A percentile compares a stretch with the other conserved stretches of the same genome.
These are phyloP conservation scores for Dendrocalamus latiflorus DNA, from an alignment of 202 grass and related monocot genomes.

Conservation along the genomic window DNA sequence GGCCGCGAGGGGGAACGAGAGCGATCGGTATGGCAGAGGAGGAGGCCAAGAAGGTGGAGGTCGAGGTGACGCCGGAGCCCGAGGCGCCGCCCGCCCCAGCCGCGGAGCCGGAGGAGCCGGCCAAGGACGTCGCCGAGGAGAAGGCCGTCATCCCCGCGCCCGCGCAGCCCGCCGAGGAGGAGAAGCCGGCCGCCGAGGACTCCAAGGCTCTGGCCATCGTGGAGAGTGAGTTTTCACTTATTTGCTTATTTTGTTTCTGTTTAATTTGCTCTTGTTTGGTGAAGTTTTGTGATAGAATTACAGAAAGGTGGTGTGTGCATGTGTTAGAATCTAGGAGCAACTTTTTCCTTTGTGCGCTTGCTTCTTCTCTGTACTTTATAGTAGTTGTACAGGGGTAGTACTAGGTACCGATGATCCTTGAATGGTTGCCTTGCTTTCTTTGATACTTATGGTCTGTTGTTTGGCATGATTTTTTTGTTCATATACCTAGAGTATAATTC, in stretches of 20 bases:
- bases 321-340: not conserved
- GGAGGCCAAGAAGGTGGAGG: slow-evolving; percentile 80
- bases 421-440: not conserved
- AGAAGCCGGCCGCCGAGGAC: slow-evolving; percentile 47
- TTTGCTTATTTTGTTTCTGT: not conserved
- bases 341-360: not conserved
- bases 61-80: slow-evolving; percentile 47
- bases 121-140: slow-evolving; percentile 75
- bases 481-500: not conserved
- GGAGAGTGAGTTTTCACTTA: slow-evolving; percentile 67
- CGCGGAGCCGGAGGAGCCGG: slow-evolving; percentile 8
- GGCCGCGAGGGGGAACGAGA: not conserved
- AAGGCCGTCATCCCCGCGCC: slow-evolving; percentile 61
- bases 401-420: slow-evolving; percentile 6
- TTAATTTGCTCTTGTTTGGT: not conserved
- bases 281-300: not conserved
- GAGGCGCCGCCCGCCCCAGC: slow-evolving; percentile 8
- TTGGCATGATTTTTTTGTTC: not conserved
- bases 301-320: not conserved
- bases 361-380: not conserved
- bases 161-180: slow-evolving; percentile 31
- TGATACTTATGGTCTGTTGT: not conserved
- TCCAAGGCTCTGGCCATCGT: slow-evolving; percentile 58
- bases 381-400: not conserved
- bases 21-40: slow-evolving; percentile 49